phyloP scores from a whole-genome alignment of 306 rosid genomes.

The Morella rubra region DNA sequence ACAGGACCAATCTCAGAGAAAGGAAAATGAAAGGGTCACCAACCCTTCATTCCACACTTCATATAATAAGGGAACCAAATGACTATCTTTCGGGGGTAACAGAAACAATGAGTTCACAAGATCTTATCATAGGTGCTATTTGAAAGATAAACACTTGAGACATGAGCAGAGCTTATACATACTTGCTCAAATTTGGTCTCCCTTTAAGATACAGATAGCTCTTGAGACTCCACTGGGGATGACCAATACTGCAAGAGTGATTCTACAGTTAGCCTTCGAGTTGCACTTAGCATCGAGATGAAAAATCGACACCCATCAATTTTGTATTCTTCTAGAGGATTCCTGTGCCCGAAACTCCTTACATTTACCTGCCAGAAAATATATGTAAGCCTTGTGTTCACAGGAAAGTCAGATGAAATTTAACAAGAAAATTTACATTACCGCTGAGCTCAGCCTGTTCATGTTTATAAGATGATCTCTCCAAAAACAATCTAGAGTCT shows the following conservation, averaged over 20 bases:
- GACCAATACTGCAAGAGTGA: constrained; percentile 86
- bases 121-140: background rate
- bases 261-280: constrained; percentile 88
- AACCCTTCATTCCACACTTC: background rate
- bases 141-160: background rate
- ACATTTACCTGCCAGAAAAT: constrained; percentile 74
- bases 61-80: background rate
- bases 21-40: background rate
- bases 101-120: background rate
- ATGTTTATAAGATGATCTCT: constrained; percentile 97
- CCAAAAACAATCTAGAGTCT: constrained; percentile 95
- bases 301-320: constrained; percentile 96
- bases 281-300: constrained; percentile 97
- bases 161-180: background rate
- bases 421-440: constrained; percentile 32
- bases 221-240: constrained; percentile 83
- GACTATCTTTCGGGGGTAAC: background rate
- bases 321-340: constrained; percentile 97
- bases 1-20: background rate
- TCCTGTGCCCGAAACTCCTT: constrained; percentile 96
- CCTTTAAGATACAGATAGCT: constrained; percentile 43
- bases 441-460: constrained; percentile 96
- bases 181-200: background rate
- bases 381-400: constrained; percentile 27
- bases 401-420: constrained; percentile 23